Base-by-base conservation (phyloP, 805 yeast species). In the Metschnikowia santaceciliae region DNA sequence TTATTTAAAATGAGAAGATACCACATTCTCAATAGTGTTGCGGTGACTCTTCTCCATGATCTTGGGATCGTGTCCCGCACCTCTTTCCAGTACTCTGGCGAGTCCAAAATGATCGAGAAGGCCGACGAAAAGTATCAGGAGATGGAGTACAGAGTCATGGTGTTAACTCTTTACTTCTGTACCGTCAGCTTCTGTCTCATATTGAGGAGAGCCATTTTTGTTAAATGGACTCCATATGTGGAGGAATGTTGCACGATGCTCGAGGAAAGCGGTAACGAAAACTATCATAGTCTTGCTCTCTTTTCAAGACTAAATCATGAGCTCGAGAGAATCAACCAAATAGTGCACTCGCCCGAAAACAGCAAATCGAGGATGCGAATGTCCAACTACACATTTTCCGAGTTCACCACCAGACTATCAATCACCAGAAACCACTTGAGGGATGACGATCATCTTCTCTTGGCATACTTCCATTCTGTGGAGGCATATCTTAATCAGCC, bases 1-100 rank as follows among this genome's bases (percentile, higher is more conserved):
- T 72, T 88, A 58, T 87, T 88, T 56, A 87, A 83, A 55, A 87
- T 86, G 58, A 80, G 95, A 51, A 79, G 95, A 44, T 83, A 84
- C 56, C 94, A 88, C 62, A 71, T 89, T 47, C 76, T 88, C 55
- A 80, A 82, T 49, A 72, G 80, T 13, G 70, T 88, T 20, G 82
- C 90, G 47, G 80, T 84, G 13, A 74, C 86, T 3, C 72, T 90
- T 66, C 77, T 87, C 1, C 85, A 82, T 58, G 97, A 90, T 64
- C 68, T 90, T 48, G 96, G 96, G 0, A 75, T 90, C 4, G 80
- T 81, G 22, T 80, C 85, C 26, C 62, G 80, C 42, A 75, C 81
- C 15, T 40, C 59, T 3, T 61, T 50, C 52, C 51, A 54, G 17
- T 64, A 53, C 46, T 52, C 49, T n/a, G 48, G 43, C 22, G 54